phyloP scores from a whole-genome alignment of 768 basidiomycete species.

The Boletus patriciae region DNA sequence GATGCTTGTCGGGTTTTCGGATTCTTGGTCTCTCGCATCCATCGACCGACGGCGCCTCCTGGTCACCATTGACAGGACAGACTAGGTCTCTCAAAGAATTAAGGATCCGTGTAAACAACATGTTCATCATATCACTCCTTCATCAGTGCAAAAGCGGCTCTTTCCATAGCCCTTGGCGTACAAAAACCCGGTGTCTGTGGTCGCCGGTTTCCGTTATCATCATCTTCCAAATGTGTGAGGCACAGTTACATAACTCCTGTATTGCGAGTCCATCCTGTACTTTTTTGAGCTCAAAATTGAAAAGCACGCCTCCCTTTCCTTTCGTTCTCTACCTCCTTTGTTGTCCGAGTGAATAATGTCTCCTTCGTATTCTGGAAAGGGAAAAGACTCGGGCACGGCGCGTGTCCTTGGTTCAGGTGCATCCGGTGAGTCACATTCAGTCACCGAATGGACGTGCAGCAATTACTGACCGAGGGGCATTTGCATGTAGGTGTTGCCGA shows the following conservation, averaged over 20 bases:
- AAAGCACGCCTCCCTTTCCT: not conserved
- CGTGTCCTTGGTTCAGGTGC: conserved; percentile 89
- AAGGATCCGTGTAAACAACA: too few species aligned
- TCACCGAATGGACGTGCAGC: not conserved
- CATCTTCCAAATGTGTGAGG: conserved; percentile 4
- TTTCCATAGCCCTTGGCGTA: too few species aligned
- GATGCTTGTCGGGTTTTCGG: too few species aligned
- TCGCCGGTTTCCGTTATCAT: too few species aligned
- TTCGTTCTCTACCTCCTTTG: not conserved
- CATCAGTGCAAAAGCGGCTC: too few species aligned
- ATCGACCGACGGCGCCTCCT: too few species aligned
- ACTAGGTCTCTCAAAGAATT: too few species aligned
- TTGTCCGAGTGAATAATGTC: conserved; percentile 39
- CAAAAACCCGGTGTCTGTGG: too few species aligned
- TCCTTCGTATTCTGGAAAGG: conserved; percentile 44
- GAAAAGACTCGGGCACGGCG: conserved; percentile 86
- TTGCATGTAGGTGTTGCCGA: conserved; percentile 78
- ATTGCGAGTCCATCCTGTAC: conserved; percentile 4
- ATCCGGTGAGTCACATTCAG: conserved; percentile 56
- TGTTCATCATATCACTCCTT: too few species aligned
- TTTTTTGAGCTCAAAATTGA: not conserved
- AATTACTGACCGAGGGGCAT: not conserved
- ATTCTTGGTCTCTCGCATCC: too few species aligned
- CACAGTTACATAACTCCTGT: conserved; percentile 27
- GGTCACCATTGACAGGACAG: too few species aligned